Base-by-base conservation (phyloP, 2,329 filamentous ascomycete species). In the Pseudopyrenochaeta lycopersici region DNA sequence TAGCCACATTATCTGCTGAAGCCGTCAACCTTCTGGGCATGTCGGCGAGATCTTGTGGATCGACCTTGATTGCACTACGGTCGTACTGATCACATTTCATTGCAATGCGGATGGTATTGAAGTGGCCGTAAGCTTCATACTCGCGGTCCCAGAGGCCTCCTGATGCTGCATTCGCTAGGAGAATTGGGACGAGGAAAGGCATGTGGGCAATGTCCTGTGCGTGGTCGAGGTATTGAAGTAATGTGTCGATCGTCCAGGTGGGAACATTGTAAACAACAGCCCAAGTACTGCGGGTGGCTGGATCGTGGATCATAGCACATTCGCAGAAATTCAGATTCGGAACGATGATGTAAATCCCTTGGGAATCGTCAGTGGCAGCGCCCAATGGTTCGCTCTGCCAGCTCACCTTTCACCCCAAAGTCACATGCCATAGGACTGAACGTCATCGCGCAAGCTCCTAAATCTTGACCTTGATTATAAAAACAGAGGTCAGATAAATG, bases 1-100 rank as follows among this genome's bases (percentile, higher is more conserved):
- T 42, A 2, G 40, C 40, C 4, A 42, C 40, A n/a, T 42, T 42
- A 42, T 42, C 40, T 6, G 40, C 40, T 7, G 40, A 42, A 30
- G 40, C 40, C 5, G 40, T 42, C 23, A 42, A 15, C 18, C 18
- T 42, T 10, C 40, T 21, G 15, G 40, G 40, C 40, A 42, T 42
- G 10, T 42, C 40, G 23, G 40, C 23, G 14, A 42, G 40, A 42
- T 42, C 40, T 7, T 15, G 21, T 6, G 40, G 40, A 30, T 42
- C 27, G 40, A 42, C 27, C 15, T 42, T 42, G 23, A 30, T 42
- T 1, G 21, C 40, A 20, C 27, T 42, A 23, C 40, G 40, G 23
- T 42, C 23, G 15, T 42, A 42, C 23, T 42, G 23, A 23, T 42
- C 40, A n/a, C 40, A 42, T 23, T 42, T 42, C 40, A 42, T 42